These are phyloP conservation scores for Aspergillus kassunensis DNA, from an alignment of 495 filamentous ascomycete species.

Conservation along the genomic window DNA sequence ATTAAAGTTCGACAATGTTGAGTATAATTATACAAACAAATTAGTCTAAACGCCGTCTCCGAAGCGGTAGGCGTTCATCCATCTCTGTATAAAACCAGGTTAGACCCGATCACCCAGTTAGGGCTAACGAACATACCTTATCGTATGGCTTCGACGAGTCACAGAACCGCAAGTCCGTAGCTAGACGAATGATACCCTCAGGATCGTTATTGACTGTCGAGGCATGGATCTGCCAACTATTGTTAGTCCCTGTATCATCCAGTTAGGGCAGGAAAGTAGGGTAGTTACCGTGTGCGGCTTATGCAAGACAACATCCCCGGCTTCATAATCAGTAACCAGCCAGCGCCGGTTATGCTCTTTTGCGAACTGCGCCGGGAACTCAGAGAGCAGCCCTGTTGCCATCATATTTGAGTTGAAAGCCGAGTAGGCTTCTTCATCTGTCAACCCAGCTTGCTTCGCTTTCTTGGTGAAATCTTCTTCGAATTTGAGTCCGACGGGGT, in stretches of 20 bases:
- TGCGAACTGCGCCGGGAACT: constrained; percentile 43
- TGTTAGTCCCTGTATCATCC: constrained; percentile 1
- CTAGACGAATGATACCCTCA: constrained; percentile 52
- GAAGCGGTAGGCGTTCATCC: constrained; percentile 37
- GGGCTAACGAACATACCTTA: constrained; percentile 22
- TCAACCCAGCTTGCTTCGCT: constrained; percentile 40
- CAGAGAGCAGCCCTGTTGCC: constrained; percentile 45
- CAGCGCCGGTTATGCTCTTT: constrained; percentile 41
- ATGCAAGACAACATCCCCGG: constrained; percentile 60
- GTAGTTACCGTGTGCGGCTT: constrained; percentile 48
- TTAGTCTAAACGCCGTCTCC: constrained; percentile 29
- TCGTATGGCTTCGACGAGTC: constrained; percentile 49
- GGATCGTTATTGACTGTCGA: constrained; percentile 53
- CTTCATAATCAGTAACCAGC: constrained; percentile 53
- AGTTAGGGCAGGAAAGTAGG: background rate
- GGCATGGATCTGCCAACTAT: constrained; percentile 47
- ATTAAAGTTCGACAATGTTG: no score
- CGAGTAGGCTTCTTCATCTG: constrained; percentile 46
- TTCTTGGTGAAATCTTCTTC: constrained; percentile 47
- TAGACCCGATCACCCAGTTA: no score
- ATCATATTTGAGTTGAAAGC: constrained; percentile 59
- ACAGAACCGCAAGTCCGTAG: constrained; percentile 54
- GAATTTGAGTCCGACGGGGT: constrained; percentile 37
- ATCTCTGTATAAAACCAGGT: constrained; percentile 22
- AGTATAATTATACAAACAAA: background rate